Evolutionary conservation across 257 asterid genomes (phyloP).

Genomic region (Nemophila menziesii): DNA sequence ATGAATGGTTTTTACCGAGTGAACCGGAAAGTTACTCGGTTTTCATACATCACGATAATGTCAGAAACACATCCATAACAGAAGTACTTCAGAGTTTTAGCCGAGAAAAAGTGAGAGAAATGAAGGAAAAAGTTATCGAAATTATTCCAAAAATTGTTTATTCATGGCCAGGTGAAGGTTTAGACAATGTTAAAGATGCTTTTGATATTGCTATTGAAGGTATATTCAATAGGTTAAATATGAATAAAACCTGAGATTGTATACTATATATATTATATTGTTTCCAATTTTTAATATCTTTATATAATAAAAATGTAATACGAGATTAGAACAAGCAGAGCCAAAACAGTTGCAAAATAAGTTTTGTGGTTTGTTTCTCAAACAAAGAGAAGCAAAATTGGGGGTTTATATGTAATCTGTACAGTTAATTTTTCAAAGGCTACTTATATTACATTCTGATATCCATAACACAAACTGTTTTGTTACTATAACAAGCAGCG

Average conservation of each 20-base stretch:
- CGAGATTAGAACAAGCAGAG: too few relatives aligned
- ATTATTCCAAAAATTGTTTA: slow-evolving; percentile 61
- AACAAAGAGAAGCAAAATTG: too few relatives aligned
- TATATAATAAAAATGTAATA: too few relatives aligned
- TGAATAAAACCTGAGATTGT: slow-evolving; percentile 26
- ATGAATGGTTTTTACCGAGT: slow-evolving; percentile 76
- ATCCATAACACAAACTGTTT: slow-evolving; percentile 17
- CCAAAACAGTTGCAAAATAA: too few relatives aligned
- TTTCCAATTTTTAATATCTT: background rate
- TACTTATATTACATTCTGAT: slow-evolving; percentile 23
- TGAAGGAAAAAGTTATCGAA: slow-evolving; percentile 67
- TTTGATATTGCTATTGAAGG: slow-evolving; percentile 85
- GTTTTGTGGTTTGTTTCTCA: too few relatives aligned
- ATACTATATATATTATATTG: background rate
- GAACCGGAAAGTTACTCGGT: slow-evolving; percentile 77
- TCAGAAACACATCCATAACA: slow-evolving; percentile 43
- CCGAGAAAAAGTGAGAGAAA: slow-evolving; percentile 42
- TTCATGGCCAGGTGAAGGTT: slow-evolving; percentile 39
- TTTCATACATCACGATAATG: slow-evolving; percentile 49
- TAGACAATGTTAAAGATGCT: slow-evolving; percentile 51
- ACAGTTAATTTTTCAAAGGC: too few relatives aligned
- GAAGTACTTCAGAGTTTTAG: slow-evolving; percentile 37
- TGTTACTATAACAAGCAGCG: slow-evolving; percentile 22
- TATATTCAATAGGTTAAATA: slow-evolving; percentile 62
- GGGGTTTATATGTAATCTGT: too few relatives aligned